These are phyloP conservation scores for Osmozyma mogii DNA, from an alignment of 805 yeast genomes.

Conservation along the genomic window DNA sequence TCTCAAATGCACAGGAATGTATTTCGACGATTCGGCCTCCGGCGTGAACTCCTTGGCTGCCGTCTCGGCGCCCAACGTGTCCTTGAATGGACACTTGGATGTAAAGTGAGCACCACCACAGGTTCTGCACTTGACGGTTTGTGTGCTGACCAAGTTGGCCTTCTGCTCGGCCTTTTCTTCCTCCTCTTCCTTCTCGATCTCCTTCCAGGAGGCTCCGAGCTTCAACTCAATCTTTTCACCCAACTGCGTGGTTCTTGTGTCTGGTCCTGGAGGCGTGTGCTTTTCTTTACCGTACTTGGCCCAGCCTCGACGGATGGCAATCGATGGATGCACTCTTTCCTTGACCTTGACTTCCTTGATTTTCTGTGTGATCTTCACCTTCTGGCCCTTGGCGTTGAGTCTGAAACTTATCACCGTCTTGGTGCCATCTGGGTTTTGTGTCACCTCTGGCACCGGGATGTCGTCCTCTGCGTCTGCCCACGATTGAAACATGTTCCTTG, in stretches of 20 bases:
- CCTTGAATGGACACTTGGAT: slow-evolving; percentile 92
- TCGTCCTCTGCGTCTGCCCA: slow-evolving; percentile 77
- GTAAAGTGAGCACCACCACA: slow-evolving; percentile 96
- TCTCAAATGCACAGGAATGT: slow-evolving; percentile 40
- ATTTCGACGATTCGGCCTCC: slow-evolving; percentile 22
- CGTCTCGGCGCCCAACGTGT: slow-evolving; percentile 57
- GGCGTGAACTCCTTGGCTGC: slow-evolving; percentile 29
- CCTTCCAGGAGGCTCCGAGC: slow-evolving; percentile 71
- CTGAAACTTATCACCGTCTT: slow-evolving; percentile 78
- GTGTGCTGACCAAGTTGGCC: slow-evolving; percentile 30
- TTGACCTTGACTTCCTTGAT: slow-evolving; percentile 68
- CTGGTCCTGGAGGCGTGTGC: slow-evolving; percentile 73
- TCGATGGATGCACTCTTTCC: slow-evolving; percentile 75
- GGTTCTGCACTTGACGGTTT: slow-evolving; percentile 65
- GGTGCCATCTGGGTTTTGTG: slow-evolving; percentile 78
- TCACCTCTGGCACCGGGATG: slow-evolving; percentile 66
- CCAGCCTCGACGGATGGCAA: slow-evolving; percentile 89
- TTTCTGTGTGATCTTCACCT: slow-evolving; percentile 80
- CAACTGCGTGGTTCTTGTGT: slow-evolving; percentile 76
- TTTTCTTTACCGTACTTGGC: slow-evolving; percentile 77
- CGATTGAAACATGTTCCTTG: slow-evolving; percentile 32
- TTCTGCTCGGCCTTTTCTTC: slow-evolving; percentile 41
- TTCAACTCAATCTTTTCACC: slow-evolving; percentile 78
- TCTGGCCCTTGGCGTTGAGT: slow-evolving; percentile 70
- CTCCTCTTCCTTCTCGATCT: slow-evolving; percentile 66